Percentiles rank a stretch among this genome's conserved stretches.
phyloP scores from a whole-genome alignment of 148 eudicot genomes.

The Pouteria glomerata region DNA sequence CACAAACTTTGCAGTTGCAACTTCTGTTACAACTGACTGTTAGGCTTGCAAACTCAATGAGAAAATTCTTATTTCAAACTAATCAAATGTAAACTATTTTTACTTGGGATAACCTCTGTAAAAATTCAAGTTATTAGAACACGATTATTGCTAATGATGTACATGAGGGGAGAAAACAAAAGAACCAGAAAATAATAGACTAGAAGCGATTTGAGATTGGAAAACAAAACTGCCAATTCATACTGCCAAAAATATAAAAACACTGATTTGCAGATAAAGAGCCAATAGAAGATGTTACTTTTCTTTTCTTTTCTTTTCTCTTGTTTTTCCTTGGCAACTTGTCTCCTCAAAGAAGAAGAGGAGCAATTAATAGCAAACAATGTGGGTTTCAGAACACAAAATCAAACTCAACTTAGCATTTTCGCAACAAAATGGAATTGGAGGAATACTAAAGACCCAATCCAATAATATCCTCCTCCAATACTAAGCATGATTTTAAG shows the following conservation, averaged over 20 bases:
- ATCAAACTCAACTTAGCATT: too few relatives aligned
- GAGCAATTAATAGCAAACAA: background rate
- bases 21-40: conserved; percentile 54
- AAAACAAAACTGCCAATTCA: background rate
- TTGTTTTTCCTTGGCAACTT: background rate
- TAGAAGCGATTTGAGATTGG: too few relatives aligned
- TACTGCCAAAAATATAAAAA: background rate
- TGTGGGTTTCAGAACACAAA: too few relatives aligned
- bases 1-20: conserved; percentile 41
- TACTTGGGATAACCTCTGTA: background rate
- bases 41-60: conserved; percentile 3
- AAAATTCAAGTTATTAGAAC: background rate
- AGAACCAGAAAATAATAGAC: background rate
- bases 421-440: too few relatives aligned
- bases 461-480: background rate
- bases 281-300: too few relatives aligned
- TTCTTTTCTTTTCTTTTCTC: too few relatives aligned
- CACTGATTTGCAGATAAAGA: too few relatives aligned
- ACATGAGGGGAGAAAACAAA: background rate
- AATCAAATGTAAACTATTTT: background rate
- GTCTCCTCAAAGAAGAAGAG: background rate
- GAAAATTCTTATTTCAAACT: background rate
- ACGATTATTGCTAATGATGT: background rate
- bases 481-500: background rate
- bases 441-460: background rate